A percentile compares a stretch with the other conserved stretches of the same genome.
These are phyloP conservation scores for Cercospora sp. DNA, from an alignment of 2,329 filamentous ascomycete species.

Conservation along the genomic window DNA sequence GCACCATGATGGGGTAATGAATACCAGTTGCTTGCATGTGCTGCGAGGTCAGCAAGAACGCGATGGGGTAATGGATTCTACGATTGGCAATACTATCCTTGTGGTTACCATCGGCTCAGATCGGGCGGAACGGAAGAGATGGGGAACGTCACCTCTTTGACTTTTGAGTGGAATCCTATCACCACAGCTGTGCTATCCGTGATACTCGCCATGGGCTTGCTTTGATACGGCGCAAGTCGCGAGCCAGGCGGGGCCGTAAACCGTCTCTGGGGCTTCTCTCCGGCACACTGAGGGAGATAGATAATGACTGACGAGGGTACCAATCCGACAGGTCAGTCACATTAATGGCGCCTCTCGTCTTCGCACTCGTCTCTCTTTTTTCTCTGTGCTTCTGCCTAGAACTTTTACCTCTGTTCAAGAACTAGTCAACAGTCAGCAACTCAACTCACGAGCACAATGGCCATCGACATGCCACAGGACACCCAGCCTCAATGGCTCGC, in stretches of 20 bases:
- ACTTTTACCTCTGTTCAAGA: conserved; percentile 4
- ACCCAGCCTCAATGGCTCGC: conserved; percentile 13
- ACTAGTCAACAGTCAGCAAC: background rate
- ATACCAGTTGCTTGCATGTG: background rate
- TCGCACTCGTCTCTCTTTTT: conserved; percentile 7
- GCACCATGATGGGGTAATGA: conserved; percentile 14
- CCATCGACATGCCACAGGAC: conserved; percentile 15
- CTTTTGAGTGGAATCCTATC: conserved; percentile 16
- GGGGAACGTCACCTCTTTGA: conserved; percentile 14
- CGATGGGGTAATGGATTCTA: conserved; percentile 18
- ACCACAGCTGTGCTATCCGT: background rate
- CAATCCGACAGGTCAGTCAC: background rate
- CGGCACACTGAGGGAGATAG: conserved; percentile 5
- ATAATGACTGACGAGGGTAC: conserved; percentile 9
- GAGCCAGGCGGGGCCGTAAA: conserved; percentile 11
- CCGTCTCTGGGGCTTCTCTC: conserved; percentile 16
- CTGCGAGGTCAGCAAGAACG: background rate
- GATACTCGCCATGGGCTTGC: conserved; percentile 7
- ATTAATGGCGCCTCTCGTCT: conserved; percentile 7
- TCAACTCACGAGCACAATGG: conserved; percentile 11
- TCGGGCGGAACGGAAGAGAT: conserved; percentile 14
- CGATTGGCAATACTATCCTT: conserved; percentile 12
- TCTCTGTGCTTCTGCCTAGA: background rate
- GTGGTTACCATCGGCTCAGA: conserved; percentile 17
- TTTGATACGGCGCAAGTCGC: background rate